Evolutionary conservation across 495 filamentous ascomycete genomes (phyloP), one percentile per base, ranked within the genome.

Genomic region (Durotheca rogersii): DNA sequence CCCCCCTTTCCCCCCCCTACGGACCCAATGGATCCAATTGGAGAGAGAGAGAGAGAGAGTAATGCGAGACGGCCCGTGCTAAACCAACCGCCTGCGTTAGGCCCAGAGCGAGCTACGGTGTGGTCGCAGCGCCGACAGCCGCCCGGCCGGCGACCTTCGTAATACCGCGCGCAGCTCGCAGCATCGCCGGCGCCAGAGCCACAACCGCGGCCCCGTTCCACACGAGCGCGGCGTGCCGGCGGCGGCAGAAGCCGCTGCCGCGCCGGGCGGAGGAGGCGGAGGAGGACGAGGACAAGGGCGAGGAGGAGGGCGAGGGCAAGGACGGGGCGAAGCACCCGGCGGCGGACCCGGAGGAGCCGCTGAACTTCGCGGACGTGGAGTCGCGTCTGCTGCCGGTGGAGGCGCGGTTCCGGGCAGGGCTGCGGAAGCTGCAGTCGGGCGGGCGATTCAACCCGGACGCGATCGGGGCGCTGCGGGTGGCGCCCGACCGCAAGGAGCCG

Each of bases 401-500:
- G 29, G 72, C 76, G 55, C 76, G 75, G 49, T 74, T 85, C 43
- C 76, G 74, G 30, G 77, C 81, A 51, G 75, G 82, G n/a, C 75
- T 93, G 6, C 78, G 80, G 27, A 82, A 84, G 60, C 72, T 90
- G 14, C 60, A 60, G 2, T 16, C 36, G 7, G 68, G 86, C 19
- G 85, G 84, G 1, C 73, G 85, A 12, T 82, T 90, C 69, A 87
- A 85, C 61, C 80, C 84, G 0, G 81, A 85, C 29, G 51, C 74
- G 0, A 67, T 94, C 25, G 86, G 89, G 60, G 67, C 68, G 7
- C 55, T 94, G 43, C 77, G 79, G 11, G 84, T 92, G 35, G 70
- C 76, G 34, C 63, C 84, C 2, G 69, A 77, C 66, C 49, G 51
- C 32, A 48, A 50, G 30, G 29, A 36, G 15, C 11, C 33, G 33